Conservation (phyloP, 176 grass and related monocot genomes). For the Neostapfia colusana region DNA sequence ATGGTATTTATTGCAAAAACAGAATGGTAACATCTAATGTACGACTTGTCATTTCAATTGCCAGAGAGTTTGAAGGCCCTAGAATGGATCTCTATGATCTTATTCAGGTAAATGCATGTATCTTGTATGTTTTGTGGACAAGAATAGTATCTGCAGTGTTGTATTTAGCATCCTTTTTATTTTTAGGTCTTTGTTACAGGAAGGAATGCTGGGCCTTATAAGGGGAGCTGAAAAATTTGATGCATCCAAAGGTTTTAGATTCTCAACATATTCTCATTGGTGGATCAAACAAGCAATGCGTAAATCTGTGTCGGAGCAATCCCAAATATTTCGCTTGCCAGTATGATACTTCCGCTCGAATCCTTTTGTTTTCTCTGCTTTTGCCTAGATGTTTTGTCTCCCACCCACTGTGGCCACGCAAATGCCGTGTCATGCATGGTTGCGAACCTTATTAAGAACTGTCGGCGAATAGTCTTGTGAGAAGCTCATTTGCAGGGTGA, state of each 20-base stretch:
- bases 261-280: slow-evolving; percentile 95
- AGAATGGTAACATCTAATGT: slow-evolving; percentile 87
- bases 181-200: slow-evolving; percentile 43
- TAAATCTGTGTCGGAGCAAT: slow-evolving; percentile 68
- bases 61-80: slow-evolving; percentile 63
- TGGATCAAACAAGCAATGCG: slow-evolving; percentile 95
- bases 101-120: slow-evolving; percentile 65
- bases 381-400: not conserved
- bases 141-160: not conserved
- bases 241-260: slow-evolving; percentile 86
- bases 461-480: not conserved
- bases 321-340: slow-evolving; percentile 76
- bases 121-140: not conserved
- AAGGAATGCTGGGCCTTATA: slow-evolving; percentile 80
- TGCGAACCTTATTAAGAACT: not conserved
- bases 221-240: slow-evolving; percentile 89
- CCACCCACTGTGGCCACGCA: not conserved
- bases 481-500: not conserved
- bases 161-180: slow-evolving; percentile 9
- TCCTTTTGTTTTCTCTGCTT: slow-evolving; percentile 2
- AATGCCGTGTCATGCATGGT: not conserved
- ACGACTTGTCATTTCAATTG: slow-evolving; percentile 88
- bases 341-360: slow-evolving; percentile 36
- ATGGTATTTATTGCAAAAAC: slow-evolving; percentile 74
- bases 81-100: slow-evolving; percentile 71